Percentiles rank a stretch among this genome's conserved stretches.
These are phyloP conservation scores for Fusarium ambrosium DNA, from an alignment of 2,329 filamentous ascomycete genomes.

Conservation along the genomic window DNA sequence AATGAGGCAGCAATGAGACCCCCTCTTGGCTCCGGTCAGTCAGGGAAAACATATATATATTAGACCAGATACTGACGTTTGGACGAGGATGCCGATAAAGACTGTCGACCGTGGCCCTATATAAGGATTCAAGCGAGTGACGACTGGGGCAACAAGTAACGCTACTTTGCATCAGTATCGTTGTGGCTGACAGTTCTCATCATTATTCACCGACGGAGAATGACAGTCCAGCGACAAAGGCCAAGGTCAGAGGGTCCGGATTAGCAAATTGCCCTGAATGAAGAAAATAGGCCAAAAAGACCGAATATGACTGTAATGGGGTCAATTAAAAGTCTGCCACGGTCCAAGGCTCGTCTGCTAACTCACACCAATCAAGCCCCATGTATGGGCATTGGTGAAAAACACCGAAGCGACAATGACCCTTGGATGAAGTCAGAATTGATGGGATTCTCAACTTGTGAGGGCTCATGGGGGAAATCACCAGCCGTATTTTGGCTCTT, in stretches of 20 bases:
- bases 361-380: background rate
- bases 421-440: background rate
- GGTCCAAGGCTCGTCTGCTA: background rate
- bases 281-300: background rate
- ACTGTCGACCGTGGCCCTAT: background rate
- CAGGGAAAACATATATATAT: background rate
- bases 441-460: background rate
- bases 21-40: background rate
- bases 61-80: background rate
- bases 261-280: background rate
- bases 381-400: background rate
- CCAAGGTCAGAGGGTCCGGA: background rate
- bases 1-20: background rate
- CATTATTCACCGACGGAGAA: background rate
- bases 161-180: background rate
- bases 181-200: background rate
- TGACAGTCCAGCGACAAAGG: background rate
- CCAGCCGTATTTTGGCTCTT: background rate
- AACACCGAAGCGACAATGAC: background rate
- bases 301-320: background rate
- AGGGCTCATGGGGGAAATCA: background rate
- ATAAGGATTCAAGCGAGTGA: background rate
- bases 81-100: background rate
- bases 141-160: background rate
- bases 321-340: background rate